Evolutionary conservation across 179 eudicot species (phyloP), one percentile per base, ranked within the genome.

Genomic region (Vitellaria paradoxa): DNA sequence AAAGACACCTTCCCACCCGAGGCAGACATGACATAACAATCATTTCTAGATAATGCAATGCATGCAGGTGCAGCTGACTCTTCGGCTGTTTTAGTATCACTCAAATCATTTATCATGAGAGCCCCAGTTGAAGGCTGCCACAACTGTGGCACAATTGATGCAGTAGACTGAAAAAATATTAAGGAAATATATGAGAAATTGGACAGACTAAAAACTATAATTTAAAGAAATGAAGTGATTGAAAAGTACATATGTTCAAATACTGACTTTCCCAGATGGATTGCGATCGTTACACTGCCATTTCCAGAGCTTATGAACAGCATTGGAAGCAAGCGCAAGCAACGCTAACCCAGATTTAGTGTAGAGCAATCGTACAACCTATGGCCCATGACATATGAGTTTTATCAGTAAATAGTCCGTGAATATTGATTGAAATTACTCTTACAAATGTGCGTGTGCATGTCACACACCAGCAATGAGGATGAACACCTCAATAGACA

Each of bases 21-120:
- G 67, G 91, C 91, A 77, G 91, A 88, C 86, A 88, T 82, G 67
- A 88, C 86, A 78, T 88, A 88, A 23, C 89, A 88, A 80, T 86
- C 91, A 80, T 88, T 88, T 72, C 86, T 88, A 5, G 91, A 88
- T 53, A 88, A 76, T 17, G 91, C 91, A 79, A 88, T 86, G 75
- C 91, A 88, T 70, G 87, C 85, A 80, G 80, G 53, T 0, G 88
- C 83, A 76, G 79, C 81, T n/a, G 90, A 77, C 60, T 83, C 88
- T 76, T 87, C 88, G 40, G 80, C 80, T 70, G 83, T 81, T 74
- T 83, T 87, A 62, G 73, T 80, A 21, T 82, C 90, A 73, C 63
- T 81, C 37, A 83, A 3, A 60, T 87, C 88, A 80, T 87, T 87
- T 50, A 84, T 81, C 90, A 87, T 85, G 40, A 78, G 79, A 65